Conservation (phyloP, 805 yeast species). For the Cyberlindnera samutprakarnensis region DNA sequence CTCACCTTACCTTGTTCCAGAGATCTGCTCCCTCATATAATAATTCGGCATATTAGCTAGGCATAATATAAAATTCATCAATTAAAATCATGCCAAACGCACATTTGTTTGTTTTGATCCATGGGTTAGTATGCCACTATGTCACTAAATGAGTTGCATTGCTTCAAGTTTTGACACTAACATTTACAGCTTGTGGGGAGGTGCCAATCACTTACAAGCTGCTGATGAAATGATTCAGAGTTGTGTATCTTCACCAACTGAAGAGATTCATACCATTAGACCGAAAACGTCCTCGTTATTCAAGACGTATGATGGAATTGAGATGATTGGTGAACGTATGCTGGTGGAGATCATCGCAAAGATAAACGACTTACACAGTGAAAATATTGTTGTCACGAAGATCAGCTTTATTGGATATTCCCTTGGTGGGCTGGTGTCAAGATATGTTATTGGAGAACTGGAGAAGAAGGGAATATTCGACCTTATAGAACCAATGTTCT, state of each 20-base stretch:
- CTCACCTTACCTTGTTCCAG: too few species aligned
- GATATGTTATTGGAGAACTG: constrained; percentile 74
- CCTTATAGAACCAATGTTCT: constrained; percentile 50
- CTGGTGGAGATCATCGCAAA: constrained; percentile 53
- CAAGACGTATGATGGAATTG: constrained; percentile 81
- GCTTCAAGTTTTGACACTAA: too few species aligned
- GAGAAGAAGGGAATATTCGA: constrained; percentile 49
- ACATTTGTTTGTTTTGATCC: constrained; percentile 67
- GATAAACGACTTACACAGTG: constrained; percentile 27
- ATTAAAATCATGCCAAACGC: constrained; percentile 10
- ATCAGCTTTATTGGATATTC: constrained; percentile 84
- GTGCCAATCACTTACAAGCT: constrained; percentile 47
- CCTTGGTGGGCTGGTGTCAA: constrained; percentile 76
- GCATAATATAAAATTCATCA: too few species aligned
- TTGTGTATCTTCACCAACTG: constrained; percentile 33
- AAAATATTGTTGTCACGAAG: constrained; percentile 29
- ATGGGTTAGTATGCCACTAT: constrained; percentile 63
- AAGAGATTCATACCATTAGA: constrained; percentile 33
- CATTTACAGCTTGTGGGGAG: constrained; percentile 48
- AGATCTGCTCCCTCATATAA: too few species aligned
- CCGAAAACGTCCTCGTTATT: constrained; percentile 61
- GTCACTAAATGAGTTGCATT: too few species aligned
- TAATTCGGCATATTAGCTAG: too few species aligned
- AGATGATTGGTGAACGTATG: constrained; percentile 61
- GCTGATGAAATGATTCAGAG: constrained; percentile 36